phyloP scores from a whole-genome alignment of 2,329 filamentous ascomycete genomes.

The Xylaria arbuscula region DNA sequence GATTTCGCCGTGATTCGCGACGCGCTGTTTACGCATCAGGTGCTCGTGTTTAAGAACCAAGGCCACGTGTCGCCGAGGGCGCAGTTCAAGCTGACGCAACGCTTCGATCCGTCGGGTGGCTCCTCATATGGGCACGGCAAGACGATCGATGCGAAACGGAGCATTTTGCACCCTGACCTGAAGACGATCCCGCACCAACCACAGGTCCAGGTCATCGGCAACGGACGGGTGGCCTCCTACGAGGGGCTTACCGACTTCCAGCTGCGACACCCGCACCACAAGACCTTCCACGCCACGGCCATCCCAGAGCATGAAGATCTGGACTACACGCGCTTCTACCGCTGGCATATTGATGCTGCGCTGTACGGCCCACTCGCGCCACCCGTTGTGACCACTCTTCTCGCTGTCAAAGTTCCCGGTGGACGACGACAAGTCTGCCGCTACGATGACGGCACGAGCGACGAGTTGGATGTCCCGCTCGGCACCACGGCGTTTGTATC shows the following conservation, averaged over 20 bases:
- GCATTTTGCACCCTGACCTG: conserved; percentile 79
- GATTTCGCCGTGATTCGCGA: conserved; percentile 73
- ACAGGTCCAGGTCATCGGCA: conserved; percentile 83
- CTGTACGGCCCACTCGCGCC: conserved; percentile 77
- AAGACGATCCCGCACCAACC: conserved; percentile 85
- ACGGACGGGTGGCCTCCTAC: conserved; percentile 75
- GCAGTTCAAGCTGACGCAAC: conserved; percentile 78
- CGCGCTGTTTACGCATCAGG: conserved; percentile 74
- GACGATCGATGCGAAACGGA: conserved; percentile 72
- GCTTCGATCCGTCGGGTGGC: conserved; percentile 72
- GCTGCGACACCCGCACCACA: conserved; percentile 80
- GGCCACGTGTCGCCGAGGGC: conserved; percentile 71
- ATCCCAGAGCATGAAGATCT: conserved; percentile 67
- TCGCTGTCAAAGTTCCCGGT: conserved; percentile 78
- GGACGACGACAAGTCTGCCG: conserved; percentile 73
- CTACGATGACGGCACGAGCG: conserved; percentile 77
- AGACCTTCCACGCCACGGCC: conserved; percentile 75
- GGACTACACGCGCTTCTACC: conserved; percentile 70
- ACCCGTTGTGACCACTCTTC: conserved; percentile 76
- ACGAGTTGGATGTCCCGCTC: conserved; percentile 74
- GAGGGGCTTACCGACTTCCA: conserved; percentile 76
- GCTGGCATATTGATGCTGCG: conserved; percentile 85
- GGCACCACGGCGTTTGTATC: conserved; percentile 82
- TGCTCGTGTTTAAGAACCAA: conserved; percentile 78
- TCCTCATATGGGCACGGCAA: conserved; percentile 80